Percentiles rank a stretch among this genome's conserved stretches.
Evolutionary conservation across 305 asterid species (phyloP).

Genomic region (Salvia sclarea): DNA sequence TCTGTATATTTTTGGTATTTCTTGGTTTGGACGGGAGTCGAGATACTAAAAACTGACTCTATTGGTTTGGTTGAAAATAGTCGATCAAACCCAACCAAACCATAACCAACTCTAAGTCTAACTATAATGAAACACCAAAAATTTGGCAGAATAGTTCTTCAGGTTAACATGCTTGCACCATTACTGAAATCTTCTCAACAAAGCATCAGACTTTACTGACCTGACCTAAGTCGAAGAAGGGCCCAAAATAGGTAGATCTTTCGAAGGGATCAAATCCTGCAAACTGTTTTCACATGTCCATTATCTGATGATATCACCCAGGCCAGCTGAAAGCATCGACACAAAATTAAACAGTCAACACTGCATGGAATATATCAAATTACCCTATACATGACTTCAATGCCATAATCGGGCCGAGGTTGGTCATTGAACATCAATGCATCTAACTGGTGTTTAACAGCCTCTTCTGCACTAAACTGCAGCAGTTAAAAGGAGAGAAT

Average conservation of each 20-base stretch:
- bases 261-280: conserved; percentile 97
- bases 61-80: not conserved
- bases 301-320: not conserved
- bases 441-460: conserved; percentile 82
- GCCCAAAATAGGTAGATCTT: conserved; percentile 93
- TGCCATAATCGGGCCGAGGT: conserved; percentile 87
- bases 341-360: conserved; percentile 18
- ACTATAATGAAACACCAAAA: conserved; percentile 4
- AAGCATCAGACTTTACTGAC: conserved; percentile 42
- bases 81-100: not conserved
- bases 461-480: conserved; percentile 89
- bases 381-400: conserved; percentile 97
- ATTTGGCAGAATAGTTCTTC: not conserved
- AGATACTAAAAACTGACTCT: not conserved
- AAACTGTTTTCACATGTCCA: conserved; percentile 53
- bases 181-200: not conserved
- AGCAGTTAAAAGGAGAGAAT: conserved; percentile 22
- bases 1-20: not conserved
- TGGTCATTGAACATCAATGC: conserved; percentile 90
- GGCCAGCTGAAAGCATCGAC: conserved; percentile 14
- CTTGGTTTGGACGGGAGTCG: not conserved
- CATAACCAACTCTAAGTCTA: not conserved
- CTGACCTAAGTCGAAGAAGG: conserved; percentile 95
- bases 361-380: conserved; percentile 25
- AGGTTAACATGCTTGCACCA: conserved; percentile 3